These are phyloP conservation scores for Auricularia heimuer DNA, from an alignment of 768 basidiomycete genomes.

Conservation along the genomic window DNA sequence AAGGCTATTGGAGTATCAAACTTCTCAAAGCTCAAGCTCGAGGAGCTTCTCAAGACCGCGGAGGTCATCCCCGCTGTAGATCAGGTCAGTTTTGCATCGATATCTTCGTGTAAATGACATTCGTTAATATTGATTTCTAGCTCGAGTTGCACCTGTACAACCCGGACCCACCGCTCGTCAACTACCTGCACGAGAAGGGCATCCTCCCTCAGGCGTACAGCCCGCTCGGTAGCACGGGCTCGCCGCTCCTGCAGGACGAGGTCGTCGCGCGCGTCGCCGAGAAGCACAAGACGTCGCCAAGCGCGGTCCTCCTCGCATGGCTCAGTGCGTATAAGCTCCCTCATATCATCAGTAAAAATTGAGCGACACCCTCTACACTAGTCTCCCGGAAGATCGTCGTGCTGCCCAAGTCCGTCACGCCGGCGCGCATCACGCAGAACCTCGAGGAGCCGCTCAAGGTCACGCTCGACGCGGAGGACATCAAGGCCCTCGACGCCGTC, in stretches of 20 bases:
- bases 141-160: conserved; percentile 8
- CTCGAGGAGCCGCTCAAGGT: conserved; percentile 1
- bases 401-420: conserved; percentile 6
- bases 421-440: conserved; percentile 4
- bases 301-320: conserved; percentile 3
- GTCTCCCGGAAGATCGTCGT: conserved; percentile 3
- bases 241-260: conserved; percentile 4
- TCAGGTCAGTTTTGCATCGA: not conserved
- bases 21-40: conserved; percentile 27
- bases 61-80: conserved; percentile 3
- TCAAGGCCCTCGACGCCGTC: conserved; percentile 3
- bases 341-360: not conserved
- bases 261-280: conserved; percentile 1
- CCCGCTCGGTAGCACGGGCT: conserved; percentile 4
- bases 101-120: not conserved
- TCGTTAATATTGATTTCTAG: not conserved
- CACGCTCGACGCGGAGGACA: not conserved
- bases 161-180: conserved; percentile 4
- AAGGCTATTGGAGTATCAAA: conserved; percentile 51
- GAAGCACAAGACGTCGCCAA: not conserved
- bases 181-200: conserved; percentile 4
- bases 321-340: not conserved
- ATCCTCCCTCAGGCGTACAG: conserved; percentile 7
- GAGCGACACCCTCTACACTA: not conserved
- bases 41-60: conserved; percentile 2